Evolutionary conservation across 2,329 filamentous ascomycete genomes (phyloP), one percentile per base, ranked within the genome.

Genomic region (Microcyclosporella mali): DNA sequence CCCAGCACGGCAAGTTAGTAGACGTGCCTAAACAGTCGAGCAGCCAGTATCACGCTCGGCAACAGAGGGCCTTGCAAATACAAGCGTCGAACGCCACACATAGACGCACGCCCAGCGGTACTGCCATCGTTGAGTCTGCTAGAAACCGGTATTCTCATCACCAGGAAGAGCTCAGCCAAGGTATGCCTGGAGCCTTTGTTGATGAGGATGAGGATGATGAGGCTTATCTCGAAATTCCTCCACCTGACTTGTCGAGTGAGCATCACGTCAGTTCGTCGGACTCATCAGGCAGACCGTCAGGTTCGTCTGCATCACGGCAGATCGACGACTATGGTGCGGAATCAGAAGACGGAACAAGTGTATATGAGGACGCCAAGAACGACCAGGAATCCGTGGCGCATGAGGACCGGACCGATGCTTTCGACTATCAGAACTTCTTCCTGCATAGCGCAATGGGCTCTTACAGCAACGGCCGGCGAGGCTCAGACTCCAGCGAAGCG

Each of bases 381-480:
- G 50, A 56, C 12, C 47, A 47, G 58, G 45, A 19, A 29, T 43
- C 33, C 29, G 64, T 49, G 55, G 67, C 88, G 0, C 90, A 97
- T 58, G 90, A 97, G 67, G 88, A 95, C 63, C 84, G 90, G 15
- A 82, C 89, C 53, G 90, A 97, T 64, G 89, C 89, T 1, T 97
- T 97, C 58, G 90, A 97, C 63, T 97, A 97, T 50, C 86, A 95
- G 63, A 83, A 94, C 61, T 95, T 95, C 67, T 95, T 95, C 64
- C 73, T 95, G 11, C 88, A 95, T 63, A 94, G 87, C 53, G 88
- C 88, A 9, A 82, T 95, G 76, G 88, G 88, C 4, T 88, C 77
- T 2, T 82, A 88, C 58, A 81, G 76, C 52, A 42, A 49, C 70
- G 74, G 73, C 70, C 54, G 51, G 10, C 40, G 46, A 28, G 43